Percentiles rank a stretch among this genome's conserved stretches.
These are phyloP conservation scores for Colletotrichum coccodes DNA, from an alignment of 2,329 filamentous ascomycete genomes.

Conservation along the genomic window DNA sequence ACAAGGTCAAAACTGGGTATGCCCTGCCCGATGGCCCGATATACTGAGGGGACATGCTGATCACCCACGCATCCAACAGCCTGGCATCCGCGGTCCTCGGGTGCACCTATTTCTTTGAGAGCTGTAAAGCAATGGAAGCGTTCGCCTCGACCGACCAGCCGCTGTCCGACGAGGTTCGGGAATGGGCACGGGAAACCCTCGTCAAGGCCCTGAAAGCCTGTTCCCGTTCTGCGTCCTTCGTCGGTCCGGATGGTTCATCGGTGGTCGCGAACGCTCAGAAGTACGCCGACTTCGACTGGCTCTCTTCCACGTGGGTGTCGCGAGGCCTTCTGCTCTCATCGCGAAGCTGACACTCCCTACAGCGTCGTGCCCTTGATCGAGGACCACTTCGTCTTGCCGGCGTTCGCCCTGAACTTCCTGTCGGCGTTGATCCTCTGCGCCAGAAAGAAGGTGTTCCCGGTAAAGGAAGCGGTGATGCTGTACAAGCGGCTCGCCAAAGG, in stretches of 20 bases:
- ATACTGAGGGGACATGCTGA: not conserved
- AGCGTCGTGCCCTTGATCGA: conserved; percentile 10
- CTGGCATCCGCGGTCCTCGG: not conserved
- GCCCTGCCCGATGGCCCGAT: not conserved
- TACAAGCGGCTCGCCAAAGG: conserved; percentile 6
- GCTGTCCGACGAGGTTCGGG: not conserved
- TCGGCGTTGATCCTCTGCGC: not conserved
- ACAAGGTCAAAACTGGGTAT: conserved; percentile 4
- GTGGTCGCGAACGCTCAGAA: not conserved
- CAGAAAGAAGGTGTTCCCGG: not conserved
- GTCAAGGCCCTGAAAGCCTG: not conserved
- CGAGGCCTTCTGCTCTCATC: no score
- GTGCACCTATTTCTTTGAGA: not conserved
- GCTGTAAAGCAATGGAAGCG: not conserved
- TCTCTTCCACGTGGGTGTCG: not conserved
- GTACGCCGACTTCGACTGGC: conserved; percentile 12
- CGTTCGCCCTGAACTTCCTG: not conserved
- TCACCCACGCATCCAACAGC: not conserved
- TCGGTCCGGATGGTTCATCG: not conserved
- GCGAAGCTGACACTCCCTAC: not conserved
- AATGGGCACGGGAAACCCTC: not conserved
- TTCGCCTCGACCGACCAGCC: not conserved
- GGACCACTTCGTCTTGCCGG: not conserved
- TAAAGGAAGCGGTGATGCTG: not conserved
- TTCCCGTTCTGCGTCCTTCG: not conserved